Percentiles rank a stretch among this genome's conserved stretches.
Conservation (phyloP, 176 grass and related monocot genomes). For the Juncus effusus region DNA sequence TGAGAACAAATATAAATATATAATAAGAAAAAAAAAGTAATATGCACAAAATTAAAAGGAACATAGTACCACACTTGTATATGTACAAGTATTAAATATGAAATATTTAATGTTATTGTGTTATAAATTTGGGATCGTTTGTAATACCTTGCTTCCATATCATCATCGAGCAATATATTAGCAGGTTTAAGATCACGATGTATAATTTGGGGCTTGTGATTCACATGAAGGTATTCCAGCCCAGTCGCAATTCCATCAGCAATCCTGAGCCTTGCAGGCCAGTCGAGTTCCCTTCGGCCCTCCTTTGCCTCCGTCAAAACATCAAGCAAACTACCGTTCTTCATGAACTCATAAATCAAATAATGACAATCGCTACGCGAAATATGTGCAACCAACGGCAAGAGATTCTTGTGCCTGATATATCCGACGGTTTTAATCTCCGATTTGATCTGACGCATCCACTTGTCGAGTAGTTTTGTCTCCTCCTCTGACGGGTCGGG, state of each 20-base stretch:
- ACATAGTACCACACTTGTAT: too few species aligned
- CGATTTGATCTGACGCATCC: constrained; percentile 68
- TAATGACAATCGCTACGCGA: constrained; percentile 65
- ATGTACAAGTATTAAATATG: too few species aligned
- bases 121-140: too few species aligned
- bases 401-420: constrained; percentile 84
- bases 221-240: constrained; percentile 70
- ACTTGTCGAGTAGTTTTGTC: constrained; percentile 55
- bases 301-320: constrained; percentile 19
- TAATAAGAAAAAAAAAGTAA: too few species aligned
- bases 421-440: constrained; percentile 77
- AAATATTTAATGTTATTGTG: too few species aligned
- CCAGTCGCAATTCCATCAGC: constrained; percentile 63
- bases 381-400: constrained; percentile 66
- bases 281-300: constrained; percentile 19
- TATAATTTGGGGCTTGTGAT: constrained; percentile 66
- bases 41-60: too few species aligned
- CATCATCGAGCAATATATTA: constrained; percentile 81
- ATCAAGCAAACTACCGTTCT: constrained; percentile 60
- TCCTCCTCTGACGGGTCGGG: constrained; percentile 21
- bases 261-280: constrained; percentile 51
- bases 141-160: constrained; percentile 44
- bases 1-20: too few species aligned
- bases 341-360: constrained; percentile 93
- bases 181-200: constrained; percentile 84